Evolutionary conservation across 345 rosid species (phyloP).

Genomic region (Iberis pinnata): DNA sequence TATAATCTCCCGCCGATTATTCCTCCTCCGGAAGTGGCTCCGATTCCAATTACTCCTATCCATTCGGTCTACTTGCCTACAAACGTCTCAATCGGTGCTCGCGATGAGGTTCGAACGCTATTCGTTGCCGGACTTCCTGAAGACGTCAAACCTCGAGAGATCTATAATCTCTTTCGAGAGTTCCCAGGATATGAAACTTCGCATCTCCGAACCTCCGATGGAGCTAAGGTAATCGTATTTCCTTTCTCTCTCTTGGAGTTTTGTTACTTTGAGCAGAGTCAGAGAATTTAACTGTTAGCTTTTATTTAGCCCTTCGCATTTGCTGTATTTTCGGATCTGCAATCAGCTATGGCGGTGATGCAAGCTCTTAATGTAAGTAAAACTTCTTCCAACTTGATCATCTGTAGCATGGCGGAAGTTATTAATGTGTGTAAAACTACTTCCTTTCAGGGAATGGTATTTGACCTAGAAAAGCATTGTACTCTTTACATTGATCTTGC

Average conservation of each 20-base stretch:
- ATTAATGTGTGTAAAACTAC: too few relatives aligned
- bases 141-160: conserved; percentile 79
- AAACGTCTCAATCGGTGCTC: conserved; percentile 20
- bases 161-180: conserved; percentile 80
- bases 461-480: conserved; percentile 87
- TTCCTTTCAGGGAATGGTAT: conserved; percentile 67
- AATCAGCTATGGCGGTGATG: conserved; percentile 66
- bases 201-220: conserved; percentile 54
- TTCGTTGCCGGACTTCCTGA: conserved; percentile 88
- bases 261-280: background rate
- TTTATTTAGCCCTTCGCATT: conserved; percentile 71
- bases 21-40: conserved; percentile 28
- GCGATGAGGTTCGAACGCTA: conserved; percentile 69
- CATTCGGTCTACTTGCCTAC: conserved; percentile 38
- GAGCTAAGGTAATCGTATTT: conserved; percentile 23
- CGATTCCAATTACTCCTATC: conserved; percentile 23
- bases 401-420: too few relatives aligned
- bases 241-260: too few relatives aligned
- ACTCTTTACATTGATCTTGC: conserved; percentile 75
- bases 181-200: conserved; percentile 87
- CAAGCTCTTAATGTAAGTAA: conserved; percentile 70
- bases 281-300: conserved; percentile 5
- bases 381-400: background rate
- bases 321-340: conserved; percentile 66
- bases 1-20: conserved; percentile 27